These are phyloP conservation scores for Backusella tarrabulga DNA, from an alignment of 192 early-diverging fungal genomes.

Conservation along the genomic window DNA sequence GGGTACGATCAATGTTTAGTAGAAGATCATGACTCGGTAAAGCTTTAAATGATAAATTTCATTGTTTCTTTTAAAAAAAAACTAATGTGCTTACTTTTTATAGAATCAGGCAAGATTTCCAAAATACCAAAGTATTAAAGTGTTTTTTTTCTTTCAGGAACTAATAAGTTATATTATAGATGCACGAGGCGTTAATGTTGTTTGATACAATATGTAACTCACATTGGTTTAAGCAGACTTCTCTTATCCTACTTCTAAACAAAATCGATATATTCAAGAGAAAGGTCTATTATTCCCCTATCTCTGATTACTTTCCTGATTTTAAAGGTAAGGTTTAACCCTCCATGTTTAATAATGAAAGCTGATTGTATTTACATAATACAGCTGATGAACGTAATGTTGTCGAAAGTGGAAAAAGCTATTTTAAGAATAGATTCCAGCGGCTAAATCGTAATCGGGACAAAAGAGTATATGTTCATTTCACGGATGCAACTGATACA, in stretches of 20 bases:
- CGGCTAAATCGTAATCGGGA: constrained; percentile 41
- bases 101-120: constrained; percentile 28
- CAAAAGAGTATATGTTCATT: constrained; percentile 54
- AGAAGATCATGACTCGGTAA: constrained; percentile 49
- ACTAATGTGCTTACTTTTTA: not conserved
- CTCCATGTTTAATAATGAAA: too few relatives aligned
- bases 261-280: constrained; percentile 61
- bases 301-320: constrained; percentile 53
- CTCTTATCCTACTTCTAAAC: constrained; percentile 62
- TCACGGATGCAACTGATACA: constrained; percentile 53
- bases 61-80: not conserved
- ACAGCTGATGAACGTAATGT: constrained; percentile 24
- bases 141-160: not conserved
- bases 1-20: constrained; percentile 59
- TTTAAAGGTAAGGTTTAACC: constrained; percentile 42
- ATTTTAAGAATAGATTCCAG: constrained; percentile 46
- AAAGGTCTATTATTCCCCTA: constrained; percentile 47
- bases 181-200: constrained; percentile 60
- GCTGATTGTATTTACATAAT: not conserved
- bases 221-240: constrained; percentile 57
- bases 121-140: not conserved
- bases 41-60: constrained; percentile 8
- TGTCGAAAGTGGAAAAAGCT: constrained; percentile 32
- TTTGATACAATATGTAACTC: constrained; percentile 64
- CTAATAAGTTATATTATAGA: constrained; percentile 24